These are phyloP conservation scores for Kuraishia hungarica DNA, from an alignment of 805 yeast species.

Conservation along the genomic window DNA sequence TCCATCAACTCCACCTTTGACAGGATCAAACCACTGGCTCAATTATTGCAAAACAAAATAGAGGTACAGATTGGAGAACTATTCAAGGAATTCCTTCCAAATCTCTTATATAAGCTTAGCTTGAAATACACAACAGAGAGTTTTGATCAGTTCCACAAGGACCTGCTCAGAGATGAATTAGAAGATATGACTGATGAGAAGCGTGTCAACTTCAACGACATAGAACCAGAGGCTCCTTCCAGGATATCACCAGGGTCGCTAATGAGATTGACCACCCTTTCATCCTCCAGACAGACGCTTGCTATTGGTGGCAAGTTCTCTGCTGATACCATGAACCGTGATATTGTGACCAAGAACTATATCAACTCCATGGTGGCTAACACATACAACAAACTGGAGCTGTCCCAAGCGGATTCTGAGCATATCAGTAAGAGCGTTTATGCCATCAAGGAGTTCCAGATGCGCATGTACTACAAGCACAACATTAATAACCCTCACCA, in stretches of 20 bases:
- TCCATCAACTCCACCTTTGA: constrained; percentile 84
- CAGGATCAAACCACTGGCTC: constrained; percentile 74
- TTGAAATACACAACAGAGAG: constrained; percentile 47
- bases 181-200: constrained; percentile 20
- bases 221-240: constrained; percentile 53
- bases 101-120: constrained; percentile 67
- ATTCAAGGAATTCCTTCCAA: constrained; percentile 78
- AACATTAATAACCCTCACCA: constrained; percentile 15
- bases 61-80: constrained; percentile 73
- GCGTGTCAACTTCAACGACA: constrained; percentile 34
- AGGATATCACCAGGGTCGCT: constrained; percentile 54
- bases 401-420: constrained; percentile 19
- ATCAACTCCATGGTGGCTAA: constrained; percentile 18
- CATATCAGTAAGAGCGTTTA: constrained; percentile 28
- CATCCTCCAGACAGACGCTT: constrained; percentile 72
- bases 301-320: constrained; percentile 40
- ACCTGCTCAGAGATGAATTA: constrained; percentile 21
- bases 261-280: constrained; percentile 57
- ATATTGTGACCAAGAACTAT: constrained; percentile 23
- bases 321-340: constrained; percentile 23
- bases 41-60: constrained; percentile 72
- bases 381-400: constrained; percentile 22
- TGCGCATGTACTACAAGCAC: constrained; percentile 29
- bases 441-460: constrained; percentile 37
- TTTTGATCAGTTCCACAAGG: constrained; percentile 26